phyloP scores from a whole-genome alignment of 2,329 filamentous ascomycete species.

The Thermoascus crustaceus region DNA sequence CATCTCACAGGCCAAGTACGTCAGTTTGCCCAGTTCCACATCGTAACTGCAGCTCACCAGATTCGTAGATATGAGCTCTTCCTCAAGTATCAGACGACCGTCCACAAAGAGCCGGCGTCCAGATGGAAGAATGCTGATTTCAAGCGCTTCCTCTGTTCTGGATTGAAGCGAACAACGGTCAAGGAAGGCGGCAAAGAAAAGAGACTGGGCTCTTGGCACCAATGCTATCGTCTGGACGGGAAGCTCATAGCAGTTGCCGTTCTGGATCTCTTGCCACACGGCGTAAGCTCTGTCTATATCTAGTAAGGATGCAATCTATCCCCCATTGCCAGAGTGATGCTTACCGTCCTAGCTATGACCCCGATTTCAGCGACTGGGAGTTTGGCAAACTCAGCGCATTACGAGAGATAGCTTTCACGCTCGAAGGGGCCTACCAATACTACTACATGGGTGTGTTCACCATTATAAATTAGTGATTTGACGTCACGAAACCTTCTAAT shows the following conservation, averaged over 20 bases:
- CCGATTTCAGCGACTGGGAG: conserved; percentile 51
- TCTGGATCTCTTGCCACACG: conserved; percentile 39
- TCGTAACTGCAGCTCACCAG: background rate
- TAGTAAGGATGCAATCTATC: conserved; percentile 28
- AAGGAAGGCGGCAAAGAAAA: conserved; percentile 30
- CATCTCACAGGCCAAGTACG: conserved; percentile 39
- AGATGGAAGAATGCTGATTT: conserved; percentile 38
- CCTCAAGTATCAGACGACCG: conserved; percentile 37
- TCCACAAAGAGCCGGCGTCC: conserved; percentile 39
- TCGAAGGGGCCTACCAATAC: conserved; percentile 49
- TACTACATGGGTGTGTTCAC: conserved; percentile 53
- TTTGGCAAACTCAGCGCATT: conserved; percentile 57
- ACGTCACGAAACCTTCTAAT: background rate
- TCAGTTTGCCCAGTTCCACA: conserved; percentile 1
- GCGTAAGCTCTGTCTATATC: conserved; percentile 43
- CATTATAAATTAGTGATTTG: background rate
- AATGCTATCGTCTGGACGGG: conserved; percentile 44
- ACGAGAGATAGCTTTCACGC: conserved; percentile 49
- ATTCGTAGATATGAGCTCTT: conserved; percentile 36
- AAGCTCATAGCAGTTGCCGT: conserved; percentile 42
- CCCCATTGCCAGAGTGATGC: conserved; percentile 1
- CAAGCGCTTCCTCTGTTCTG: conserved; percentile 41
- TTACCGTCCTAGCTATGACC: conserved; percentile 43
- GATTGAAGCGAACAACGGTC: conserved; percentile 32
- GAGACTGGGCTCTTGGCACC: conserved; percentile 43